Conservation (phyloP, 331 rosid species). For the Phaseolus coccineus region DNA sequence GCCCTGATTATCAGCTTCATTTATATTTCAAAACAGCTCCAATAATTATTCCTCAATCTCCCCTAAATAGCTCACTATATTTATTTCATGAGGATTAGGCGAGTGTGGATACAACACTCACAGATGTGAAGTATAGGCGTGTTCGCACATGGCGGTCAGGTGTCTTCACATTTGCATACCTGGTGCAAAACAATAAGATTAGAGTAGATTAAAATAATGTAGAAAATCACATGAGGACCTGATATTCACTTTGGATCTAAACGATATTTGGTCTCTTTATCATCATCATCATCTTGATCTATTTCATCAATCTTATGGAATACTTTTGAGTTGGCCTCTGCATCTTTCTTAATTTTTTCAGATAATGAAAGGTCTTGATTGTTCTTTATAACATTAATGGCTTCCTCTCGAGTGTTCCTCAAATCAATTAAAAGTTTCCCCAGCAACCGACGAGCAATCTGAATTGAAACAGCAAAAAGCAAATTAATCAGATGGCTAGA, state of each 20-base stretch:
- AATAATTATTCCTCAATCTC: no score
- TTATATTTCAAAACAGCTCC: background rate
- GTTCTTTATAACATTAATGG: conserved; percentile 83
- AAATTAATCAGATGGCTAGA: conserved; percentile 37
- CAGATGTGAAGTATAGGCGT: conserved; percentile 96
- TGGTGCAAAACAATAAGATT: conserved; percentile 51
- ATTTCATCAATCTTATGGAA: conserved; percentile 69
- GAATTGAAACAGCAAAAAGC: conserved; percentile 39
- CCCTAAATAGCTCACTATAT: background rate
- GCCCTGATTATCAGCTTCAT: no score
- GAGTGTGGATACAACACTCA: conserved; percentile 53
- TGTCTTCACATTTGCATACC: conserved; percentile 97
- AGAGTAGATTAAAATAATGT: conserved; percentile 32
- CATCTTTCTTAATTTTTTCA: conserved; percentile 57
- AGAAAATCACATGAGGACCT: conserved; percentile 28
- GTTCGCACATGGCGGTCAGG: conserved; percentile 98
- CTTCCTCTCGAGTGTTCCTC: conserved; percentile 96
- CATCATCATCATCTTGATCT: conserved; percentile 96
- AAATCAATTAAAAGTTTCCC: conserved; percentile 94
- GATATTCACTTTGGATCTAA: conserved; percentile 84
- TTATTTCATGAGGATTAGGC: background rate
- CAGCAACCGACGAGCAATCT: conserved; percentile 97
- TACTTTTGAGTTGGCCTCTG: conserved; percentile 59
- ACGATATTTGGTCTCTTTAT: conserved; percentile 94
- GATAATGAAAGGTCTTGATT: conserved; percentile 59